Evolutionary conservation across 805 yeast genomes (phyloP).

Genomic region (Candida methanosorbosa): DNA sequence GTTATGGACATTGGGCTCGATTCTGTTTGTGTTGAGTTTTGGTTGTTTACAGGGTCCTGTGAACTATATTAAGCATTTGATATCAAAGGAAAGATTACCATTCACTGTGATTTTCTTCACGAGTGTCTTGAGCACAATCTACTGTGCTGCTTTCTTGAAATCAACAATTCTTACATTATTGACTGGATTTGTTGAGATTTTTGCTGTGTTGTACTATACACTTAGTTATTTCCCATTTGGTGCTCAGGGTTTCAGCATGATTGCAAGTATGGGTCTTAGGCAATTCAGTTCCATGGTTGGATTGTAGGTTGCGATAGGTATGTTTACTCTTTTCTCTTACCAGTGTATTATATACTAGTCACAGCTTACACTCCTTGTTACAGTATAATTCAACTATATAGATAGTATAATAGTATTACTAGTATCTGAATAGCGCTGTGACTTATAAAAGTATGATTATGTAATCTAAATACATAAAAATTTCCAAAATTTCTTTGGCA

Average conservation of each 20-base stretch:
- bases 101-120: slow-evolving; percentile 76
- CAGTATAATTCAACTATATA: no score
- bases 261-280: slow-evolving; percentile 30
- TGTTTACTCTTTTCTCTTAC: no score
- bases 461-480: no score
- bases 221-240: slow-evolving; percentile 96
- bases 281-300: slow-evolving; percentile 35
- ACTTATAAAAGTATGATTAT: no score
- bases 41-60: slow-evolving; percentile 90
- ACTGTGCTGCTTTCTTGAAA: slow-evolving; percentile 63
- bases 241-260: slow-evolving; percentile 56
- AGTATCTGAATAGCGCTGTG: no score
- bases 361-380: no score
- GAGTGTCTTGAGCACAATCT: slow-evolving; percentile 71
- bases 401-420: no score
- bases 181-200: slow-evolving; percentile 65
- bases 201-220: slow-evolving; percentile 86
- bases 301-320: slow-evolving; percentile 13
- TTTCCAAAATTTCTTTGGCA: no score
- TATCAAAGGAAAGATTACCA: slow-evolving; percentile 67
- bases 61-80: slow-evolving; percentile 65
- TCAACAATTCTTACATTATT: slow-evolving; percentile 70
- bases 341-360: no score
- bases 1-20: slow-evolving; percentile 85
- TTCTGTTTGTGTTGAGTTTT: slow-evolving; percentile 80